Base-by-base conservation (phyloP, 2,329 filamentous ascomycete genomes). In the Trichoderma pleuroti region DNA sequence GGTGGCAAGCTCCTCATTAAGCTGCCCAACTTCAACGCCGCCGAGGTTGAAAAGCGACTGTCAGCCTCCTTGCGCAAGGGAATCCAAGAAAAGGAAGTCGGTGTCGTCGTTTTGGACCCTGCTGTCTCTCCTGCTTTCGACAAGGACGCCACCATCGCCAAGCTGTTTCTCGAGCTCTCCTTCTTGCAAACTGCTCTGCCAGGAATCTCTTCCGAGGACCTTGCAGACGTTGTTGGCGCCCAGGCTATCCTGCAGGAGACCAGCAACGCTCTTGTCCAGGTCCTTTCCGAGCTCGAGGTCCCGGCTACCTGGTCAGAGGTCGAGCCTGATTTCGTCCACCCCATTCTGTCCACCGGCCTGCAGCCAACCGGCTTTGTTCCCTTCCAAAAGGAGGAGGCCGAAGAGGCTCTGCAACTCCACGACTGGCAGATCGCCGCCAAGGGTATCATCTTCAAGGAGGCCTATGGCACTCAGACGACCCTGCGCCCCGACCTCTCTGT, bases 371-470 rank as follows among this genome's bases (percentile, higher is more conserved):
- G 93, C 85, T 98, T 99, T 78, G 87, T 88, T 65, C 81, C 90
- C 2, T 97, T 94, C 78, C 87, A 93, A 75, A 97, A 95, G 82
- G 84, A 87, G 54, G 93, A 97, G 76, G 75, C 82, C 0, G 93
- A 97, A 80, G 85, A 90, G 28, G 86, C 87, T 4, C 81, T 90
- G 3, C 78, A 82, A 74, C 87, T 97, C 72, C 88, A 88, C 76
- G 87, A 91, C 80, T 97, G 94, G 93, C 88, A 94, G 81, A 86
- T 90, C 60, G 93, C 91, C 64, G 96, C 95, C 72, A 96, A 97
- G 85, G 92, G 91, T 61, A 86, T 99, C 71, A 88, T 88, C 5
- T 99, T 99, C 88, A 97, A 97, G 85, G 96, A 99, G 82, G 95
- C 93, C 1, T 98, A 94, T 78, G 90, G 88, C 73, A 94, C 93